phyloP scores from a whole-genome alignment of 257 asterid species.

The Gardenia jasminoides region DNA sequence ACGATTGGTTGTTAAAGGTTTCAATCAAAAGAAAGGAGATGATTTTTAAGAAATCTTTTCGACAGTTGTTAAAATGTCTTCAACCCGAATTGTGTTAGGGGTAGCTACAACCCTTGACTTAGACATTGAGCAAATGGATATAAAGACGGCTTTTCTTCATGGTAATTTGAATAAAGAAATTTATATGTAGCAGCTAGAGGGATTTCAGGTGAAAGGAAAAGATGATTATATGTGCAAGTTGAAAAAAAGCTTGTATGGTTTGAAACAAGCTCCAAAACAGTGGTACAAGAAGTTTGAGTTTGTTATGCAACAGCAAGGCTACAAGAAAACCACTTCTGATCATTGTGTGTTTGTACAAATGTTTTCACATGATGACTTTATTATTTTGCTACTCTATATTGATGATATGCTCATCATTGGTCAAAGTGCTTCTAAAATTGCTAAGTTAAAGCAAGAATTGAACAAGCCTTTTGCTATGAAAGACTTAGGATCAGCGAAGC shows the following conservation, averaged over 20 bases:
- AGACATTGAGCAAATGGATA: too few relatives aligned
- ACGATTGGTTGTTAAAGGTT: too few relatives aligned
- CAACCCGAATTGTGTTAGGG: too few relatives aligned
- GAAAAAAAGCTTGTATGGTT: background rate
- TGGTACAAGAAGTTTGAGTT: too few relatives aligned
- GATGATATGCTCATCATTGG: background rate
- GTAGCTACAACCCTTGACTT: too few relatives aligned
- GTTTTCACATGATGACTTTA: background rate
- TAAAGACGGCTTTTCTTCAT: too few relatives aligned
- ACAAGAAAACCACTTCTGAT: background rate
- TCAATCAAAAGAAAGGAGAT: too few relatives aligned
- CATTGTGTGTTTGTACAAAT: background rate
- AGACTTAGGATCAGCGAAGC: background rate
- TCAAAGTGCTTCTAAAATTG: background rate
- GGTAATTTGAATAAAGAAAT: too few relatives aligned
- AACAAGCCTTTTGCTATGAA: constrained; percentile 14
- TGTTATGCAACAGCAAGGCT: background rate
- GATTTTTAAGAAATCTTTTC: too few relatives aligned
- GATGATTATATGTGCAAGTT: background rate
- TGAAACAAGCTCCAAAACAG: background rate
- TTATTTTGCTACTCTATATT: background rate
- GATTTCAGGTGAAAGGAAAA: background rate
- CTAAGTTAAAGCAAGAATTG: background rate
- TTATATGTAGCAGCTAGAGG: background rate
- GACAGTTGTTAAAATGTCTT: too few relatives aligned